Base-by-base conservation (phyloP, 2,329 filamentous ascomycete species). In the Talaromyces piceae region DNA sequence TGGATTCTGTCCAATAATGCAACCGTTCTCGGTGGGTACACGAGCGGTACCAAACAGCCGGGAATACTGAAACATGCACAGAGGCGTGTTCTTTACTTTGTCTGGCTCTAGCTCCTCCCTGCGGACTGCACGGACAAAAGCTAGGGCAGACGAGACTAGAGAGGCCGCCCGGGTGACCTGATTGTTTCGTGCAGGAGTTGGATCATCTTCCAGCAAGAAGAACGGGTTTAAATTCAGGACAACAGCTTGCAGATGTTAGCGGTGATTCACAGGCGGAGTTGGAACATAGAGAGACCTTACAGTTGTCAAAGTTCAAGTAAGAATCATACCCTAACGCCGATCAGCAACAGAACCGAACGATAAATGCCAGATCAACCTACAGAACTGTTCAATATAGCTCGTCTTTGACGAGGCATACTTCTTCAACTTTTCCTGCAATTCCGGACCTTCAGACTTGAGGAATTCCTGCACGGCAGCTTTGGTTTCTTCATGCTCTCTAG, bases 1-100 rank as follows among this genome's bases (percentile, higher is more conserved):
- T 0, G 90, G 87, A 62, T 97, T 91, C 66, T 97, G 91, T 57
- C 91, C 90, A 62, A 98, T 97, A 60, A 95, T 87, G 66, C 93
- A 98, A 4, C 93, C 93, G 64, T 93, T 85, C 26, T 95, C 88
- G 0, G 91, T 97, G 0, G 93, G 93, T 7, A 98, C 88, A 58
- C 93, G 83, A 43, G 93, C 91, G 1, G 93, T 97, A 47, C 93
- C 93, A 62, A 98, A 98, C 25, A 98, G 76, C 16, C 91, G 82
- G 0, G 91, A 95, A 72, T 95, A 97, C 68, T 98, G 93, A 68
- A 96, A 95, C 93, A 98, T 98, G 77, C 89, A 93, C 16, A 98
- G 77, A 0, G 93, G 90, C 20, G 83, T 85, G 18, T 88, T 89
- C 60, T 85, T 86, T 55, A 96, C 71, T 1, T 79, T 90, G 69